These are phyloP conservation scores for Ceratocystis cubensis DNA, from an alignment of 2,329 filamentous ascomycete genomes.

Conservation along the genomic window DNA sequence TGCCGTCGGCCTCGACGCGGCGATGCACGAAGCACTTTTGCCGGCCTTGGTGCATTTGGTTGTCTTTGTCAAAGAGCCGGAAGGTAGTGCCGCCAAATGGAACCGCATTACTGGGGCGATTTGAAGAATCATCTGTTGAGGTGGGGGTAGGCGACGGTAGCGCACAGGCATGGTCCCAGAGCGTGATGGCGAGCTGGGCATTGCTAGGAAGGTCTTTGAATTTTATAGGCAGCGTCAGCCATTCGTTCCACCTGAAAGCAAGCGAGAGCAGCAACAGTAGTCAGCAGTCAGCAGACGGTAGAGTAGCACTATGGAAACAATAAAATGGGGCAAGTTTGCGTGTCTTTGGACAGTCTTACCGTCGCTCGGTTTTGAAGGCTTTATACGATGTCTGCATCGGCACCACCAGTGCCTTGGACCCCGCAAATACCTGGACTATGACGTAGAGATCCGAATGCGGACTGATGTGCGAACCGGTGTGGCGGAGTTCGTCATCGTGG, in stretches of 20 bases:
- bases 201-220: constrained; percentile 73
- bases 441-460: constrained; percentile 81
- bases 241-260: constrained; percentile 71
- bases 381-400: constrained; percentile 89
- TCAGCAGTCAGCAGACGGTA: neutral
- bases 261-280: constrained; percentile 5
- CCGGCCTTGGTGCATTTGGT: constrained; percentile 77
- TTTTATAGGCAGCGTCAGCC: constrained; percentile 75
- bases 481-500: constrained; percentile 64
- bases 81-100: constrained; percentile 93
- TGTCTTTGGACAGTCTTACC: constrained; percentile 28
- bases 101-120: constrained; percentile 61
- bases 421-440: constrained; percentile 86
- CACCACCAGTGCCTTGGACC: constrained; percentile 87
- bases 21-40: constrained; percentile 84
- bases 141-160: neutral
- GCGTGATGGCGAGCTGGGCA: constrained; percentile 75
- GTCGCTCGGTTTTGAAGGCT: constrained; percentile 64
- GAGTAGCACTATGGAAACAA: neutral
- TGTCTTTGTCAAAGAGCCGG: constrained; percentile 81
- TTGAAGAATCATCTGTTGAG: constrained; percentile 56
- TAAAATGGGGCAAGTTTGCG: neutral
- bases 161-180: constrained; percentile 56
- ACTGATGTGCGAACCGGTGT: constrained; percentile 75
- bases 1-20: constrained; percentile 71